Base-by-base conservation (phyloP, 352 stramenopile genomes). In the Phytophthora podocarpi region DNA sequence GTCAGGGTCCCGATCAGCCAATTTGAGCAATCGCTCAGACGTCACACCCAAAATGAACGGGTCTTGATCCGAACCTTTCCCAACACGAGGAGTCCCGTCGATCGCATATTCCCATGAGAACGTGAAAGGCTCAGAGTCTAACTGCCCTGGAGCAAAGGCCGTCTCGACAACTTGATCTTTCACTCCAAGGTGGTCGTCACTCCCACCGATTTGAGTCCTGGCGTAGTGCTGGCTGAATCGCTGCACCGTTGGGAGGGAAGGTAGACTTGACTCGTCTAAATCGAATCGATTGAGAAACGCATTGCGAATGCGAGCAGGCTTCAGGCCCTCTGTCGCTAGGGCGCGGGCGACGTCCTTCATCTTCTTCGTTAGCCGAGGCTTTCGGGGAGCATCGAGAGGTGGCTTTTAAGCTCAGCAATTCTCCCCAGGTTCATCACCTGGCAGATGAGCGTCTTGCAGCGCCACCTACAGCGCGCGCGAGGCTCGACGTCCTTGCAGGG, bases 151-250 rank as follows among this genome's bases (percentile, higher is more conserved):
- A 5, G 12, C 36, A 55, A 55, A 45, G 5, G 12, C 47, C 5
- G 47, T 18, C 4, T 53, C 32, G 13, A 15, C 26, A 45, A 55
- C 45, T 8, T 55, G 32, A 21, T 36, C 36, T 16, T 23, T 45
- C 5, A 13, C 47, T 55, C 45, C 32, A 24, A 46, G 24, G 8
- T 27, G 35, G 26, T 20, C 35, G 41, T 35, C 41, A 15, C 30
- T 49, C 24, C 36, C 36, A 32, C 23, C 13, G 3, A 45, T 12
- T 18, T 35, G 31, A 10, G 45, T 41, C 2, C 45, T 28, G 4
- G 45, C 23, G 30, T 41, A 55, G 32, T 55, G 36, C 11, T 55
- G 45, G 7, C 45, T 20, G n/a, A 55, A 55, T 32, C 34, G 47
- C 24, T 55, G 47, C 6, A 45, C 20, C 0, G 16, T 7, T 45